Base-by-base conservation (phyloP, 129 eudicot species). In the Lactuca sativa region DNA sequence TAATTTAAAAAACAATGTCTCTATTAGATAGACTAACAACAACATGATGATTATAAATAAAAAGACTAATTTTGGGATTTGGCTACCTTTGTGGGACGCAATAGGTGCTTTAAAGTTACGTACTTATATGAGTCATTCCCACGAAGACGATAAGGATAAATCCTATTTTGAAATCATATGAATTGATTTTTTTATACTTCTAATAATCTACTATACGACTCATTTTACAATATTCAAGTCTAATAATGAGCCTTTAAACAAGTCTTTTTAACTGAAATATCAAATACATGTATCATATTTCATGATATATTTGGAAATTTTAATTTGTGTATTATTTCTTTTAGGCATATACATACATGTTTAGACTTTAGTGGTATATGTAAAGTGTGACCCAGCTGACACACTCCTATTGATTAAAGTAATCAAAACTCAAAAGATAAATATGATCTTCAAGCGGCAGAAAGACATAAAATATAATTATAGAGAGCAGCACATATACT, bases 121-220 rank as follows among this genome's bases (percentile, higher is more conserved):
- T 25, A 25, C 30, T 25, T 25, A 55, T 53, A 54, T 56, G 60
- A 56, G 60, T 56, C 60, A 56, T 56, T 56, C 33, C 60, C 60
- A 56, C 60, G 60, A 56, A 56, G 60, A 18, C 32, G 60, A 56
- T 56, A 56, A 56, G 34, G 60, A 56, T 56, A 56, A 56, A 56
- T 56, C 60, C 14, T 56, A 3, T 43, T 8, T 2, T 40, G 10
- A 40, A 40, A 40, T 44, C 10, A 44, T 44, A 44, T 44, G 3
- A 40, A 44, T 44, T 44, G 10, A 9, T 44, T 44, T 44, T 10
- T 10, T 44, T 44, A 36, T 40, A 40, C 44, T 40, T 40, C 44
- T 40, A 40, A 40, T 40, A 7, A 40, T 40, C 7, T 40, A 7
- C 7, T 40, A 40, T 40, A 40, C 2, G 44, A 40, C 44, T 40